Percentiles rank a stretch among this genome's conserved stretches.
phyloP scores from a whole-genome alignment of 2,329 filamentous ascomycete genomes.

The Fusarium odoratissimum region DNA sequence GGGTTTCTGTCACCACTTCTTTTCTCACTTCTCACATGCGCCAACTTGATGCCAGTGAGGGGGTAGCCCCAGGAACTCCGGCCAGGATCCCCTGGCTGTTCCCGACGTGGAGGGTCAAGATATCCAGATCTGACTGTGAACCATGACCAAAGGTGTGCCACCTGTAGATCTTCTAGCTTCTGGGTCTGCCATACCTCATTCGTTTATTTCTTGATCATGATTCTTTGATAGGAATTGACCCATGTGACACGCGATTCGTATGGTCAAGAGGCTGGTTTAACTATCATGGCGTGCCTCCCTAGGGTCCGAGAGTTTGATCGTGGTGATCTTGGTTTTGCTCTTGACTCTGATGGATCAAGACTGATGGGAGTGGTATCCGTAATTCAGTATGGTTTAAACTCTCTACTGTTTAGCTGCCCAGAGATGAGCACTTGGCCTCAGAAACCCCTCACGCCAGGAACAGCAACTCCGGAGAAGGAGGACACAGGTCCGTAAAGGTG shows the following conservation, averaged over 20 bases:
- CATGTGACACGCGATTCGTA: slow-evolving; percentile 6
- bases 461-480: slow-evolving; percentile 11
- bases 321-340: slow-evolving; percentile 8
- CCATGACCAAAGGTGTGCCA: slow-evolving; percentile 38
- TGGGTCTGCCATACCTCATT: slow-evolving; percentile 16
- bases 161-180: slow-evolving; percentile 28
- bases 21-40: slow-evolving; percentile 41
- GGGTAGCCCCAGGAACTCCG: slow-evolving; percentile 46
- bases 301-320: not conserved
- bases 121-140: slow-evolving; percentile 42
- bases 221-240: not conserved
- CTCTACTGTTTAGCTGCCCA: slow-evolving; percentile 14
- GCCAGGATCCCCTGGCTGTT: slow-evolving; percentile 43
- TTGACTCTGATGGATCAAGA: slow-evolving; percentile 2
- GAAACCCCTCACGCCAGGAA: slow-evolving; percentile 35
- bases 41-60: slow-evolving; percentile 40
- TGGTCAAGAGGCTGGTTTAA: slow-evolving; percentile 6
- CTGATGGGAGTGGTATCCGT: not conserved
- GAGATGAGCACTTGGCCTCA: slow-evolving; percentile 16
- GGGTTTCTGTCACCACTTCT: slow-evolving; percentile 38
- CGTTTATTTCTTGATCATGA: slow-evolving; percentile 10
- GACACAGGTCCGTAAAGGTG: not conserved
- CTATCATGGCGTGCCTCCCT: slow-evolving; percentile 19
- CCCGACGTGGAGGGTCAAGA: slow-evolving; percentile 42
- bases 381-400: slow-evolving; percentile 32